Conservation (phyloP, 2,329 filamentous ascomycete species). For the Parascedosporium putredinis region DNA sequence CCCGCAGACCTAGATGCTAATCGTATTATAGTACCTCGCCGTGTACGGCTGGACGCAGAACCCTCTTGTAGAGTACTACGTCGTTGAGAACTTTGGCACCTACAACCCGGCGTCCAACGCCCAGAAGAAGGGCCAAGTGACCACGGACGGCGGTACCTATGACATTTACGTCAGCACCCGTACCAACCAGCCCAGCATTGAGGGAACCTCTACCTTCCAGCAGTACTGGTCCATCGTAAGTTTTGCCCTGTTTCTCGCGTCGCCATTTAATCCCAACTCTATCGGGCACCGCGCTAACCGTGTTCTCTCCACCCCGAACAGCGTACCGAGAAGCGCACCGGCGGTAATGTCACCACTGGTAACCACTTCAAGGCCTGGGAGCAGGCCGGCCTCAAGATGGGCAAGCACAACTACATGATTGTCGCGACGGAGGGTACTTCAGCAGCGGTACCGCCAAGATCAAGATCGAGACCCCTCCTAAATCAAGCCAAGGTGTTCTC, state of each 20-base stretch:
- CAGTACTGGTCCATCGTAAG: slow-evolving; percentile 39
- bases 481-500: neutral
- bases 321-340: slow-evolving; percentile 34
- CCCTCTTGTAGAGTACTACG: slow-evolving; percentile 27
- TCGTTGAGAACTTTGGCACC: slow-evolving; percentile 26
- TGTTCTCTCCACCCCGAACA: neutral
- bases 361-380: slow-evolving; percentile 45
- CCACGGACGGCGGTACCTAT: slow-evolving; percentile 26
- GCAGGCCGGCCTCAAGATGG: slow-evolving; percentile 34
- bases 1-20: no score
- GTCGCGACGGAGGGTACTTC: slow-evolving; percentile 43
- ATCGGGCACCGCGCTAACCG: no score
- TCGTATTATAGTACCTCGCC: slow-evolving; percentile 19
- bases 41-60: slow-evolving; percentile 27
- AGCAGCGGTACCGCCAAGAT: slow-evolving; percentile 37
- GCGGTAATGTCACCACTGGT: slow-evolving; percentile 36
- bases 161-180: slow-evolving; percentile 25
- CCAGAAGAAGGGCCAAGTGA: slow-evolving; percentile 23
- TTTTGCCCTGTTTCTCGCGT: neutral
- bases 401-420: slow-evolving; percentile 41
- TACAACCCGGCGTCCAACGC: slow-evolving; percentile 25
- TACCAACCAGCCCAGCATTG: slow-evolving; percentile 33
- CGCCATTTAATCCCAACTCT: no score
- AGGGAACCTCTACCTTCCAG: slow-evolving; percentile 37
- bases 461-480: slow-evolving; percentile 23